Evolutionary conservation across 1,284 basidiomycete species (phyloP).

Genomic region (Heliocybe sulcata): DNA sequence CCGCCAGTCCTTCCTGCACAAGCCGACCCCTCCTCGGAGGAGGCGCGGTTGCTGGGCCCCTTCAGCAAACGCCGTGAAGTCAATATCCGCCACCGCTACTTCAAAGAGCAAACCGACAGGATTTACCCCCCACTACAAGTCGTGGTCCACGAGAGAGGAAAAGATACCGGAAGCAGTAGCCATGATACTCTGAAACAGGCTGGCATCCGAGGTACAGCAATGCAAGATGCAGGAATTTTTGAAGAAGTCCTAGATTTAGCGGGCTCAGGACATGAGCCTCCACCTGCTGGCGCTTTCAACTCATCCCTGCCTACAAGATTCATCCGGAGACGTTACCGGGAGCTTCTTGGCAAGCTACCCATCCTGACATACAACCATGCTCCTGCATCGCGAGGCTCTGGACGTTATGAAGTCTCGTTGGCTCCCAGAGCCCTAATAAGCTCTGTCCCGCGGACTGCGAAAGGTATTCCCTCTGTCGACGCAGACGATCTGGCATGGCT

Average conservation of each 20-base stretch:
- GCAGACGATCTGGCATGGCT: conserved; percentile 28
- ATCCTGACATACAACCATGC: conserved; percentile 32
- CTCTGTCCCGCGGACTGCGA: conserved; percentile 6
- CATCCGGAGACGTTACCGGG: conserved; percentile 59
- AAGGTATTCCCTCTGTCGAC: conserved; percentile 19
- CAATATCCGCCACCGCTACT: conserved; percentile 68
- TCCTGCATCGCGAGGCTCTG: neutral
- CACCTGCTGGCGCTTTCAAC: neutral
- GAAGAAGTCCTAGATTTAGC: conserved; percentile 42
- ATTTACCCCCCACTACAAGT: conserved; percentile 52
- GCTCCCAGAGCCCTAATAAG: conserved; percentile 19
- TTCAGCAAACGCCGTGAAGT: conserved; percentile 65
- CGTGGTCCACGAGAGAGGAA: conserved; percentile 12
- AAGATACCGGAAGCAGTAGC: conserved; percentile 6
- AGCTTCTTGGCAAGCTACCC: conserved; percentile 51
- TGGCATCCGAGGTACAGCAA: conserved; percentile 28
- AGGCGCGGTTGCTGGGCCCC: conserved; percentile 52
- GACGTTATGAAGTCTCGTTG: conserved; percentile 19
- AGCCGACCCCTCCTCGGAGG: conserved; percentile 49
- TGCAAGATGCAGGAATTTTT: conserved; percentile 37
- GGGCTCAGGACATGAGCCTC: conserved; percentile 13
- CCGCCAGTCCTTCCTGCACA: conserved; percentile 53
- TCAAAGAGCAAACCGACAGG: conserved; percentile 44
- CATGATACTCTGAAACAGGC: conserved; percentile 12
- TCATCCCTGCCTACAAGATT: conserved; percentile 41